Percentiles rank a stretch among this genome's conserved stretches.
These are phyloP conservation scores for Cladosporium velox DNA, from an alignment of 2,329 filamentous ascomycete genomes.

Conservation along the genomic window DNA sequence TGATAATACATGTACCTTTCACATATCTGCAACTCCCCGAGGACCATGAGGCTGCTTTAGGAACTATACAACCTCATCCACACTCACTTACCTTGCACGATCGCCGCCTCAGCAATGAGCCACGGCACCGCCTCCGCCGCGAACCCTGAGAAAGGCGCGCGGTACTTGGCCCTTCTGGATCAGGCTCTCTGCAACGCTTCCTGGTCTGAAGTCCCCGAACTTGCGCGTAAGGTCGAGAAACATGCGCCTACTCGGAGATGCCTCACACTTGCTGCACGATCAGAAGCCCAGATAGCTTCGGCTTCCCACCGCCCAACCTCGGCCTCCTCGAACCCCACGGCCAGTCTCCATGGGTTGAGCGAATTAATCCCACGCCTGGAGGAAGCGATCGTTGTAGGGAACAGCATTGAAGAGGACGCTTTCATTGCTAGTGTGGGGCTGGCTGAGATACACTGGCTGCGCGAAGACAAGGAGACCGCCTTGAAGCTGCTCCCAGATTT, in stretches of 20 bases:
- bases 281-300: constrained; percentile 50
- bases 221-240: constrained; percentile 90
- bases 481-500: constrained; percentile 49
- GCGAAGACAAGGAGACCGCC: constrained; percentile 61
- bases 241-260: constrained; percentile 64
- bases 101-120: constrained; percentile 30
- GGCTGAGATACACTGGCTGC: constrained; percentile 82
- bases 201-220: constrained; percentile 84
- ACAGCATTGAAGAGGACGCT: constrained; percentile 51
- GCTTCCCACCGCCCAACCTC: constrained; percentile 47
- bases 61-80: constrained; percentile 15
- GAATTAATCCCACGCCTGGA: constrained; percentile 45
- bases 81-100: constrained; percentile 12
- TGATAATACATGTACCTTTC: neutral
- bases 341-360: constrained; percentile 38
- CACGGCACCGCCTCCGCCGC: constrained; percentile 24
- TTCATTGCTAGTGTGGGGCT: constrained; percentile 81
- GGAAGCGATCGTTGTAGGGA: constrained; percentile 33
- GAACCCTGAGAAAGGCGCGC: constrained; percentile 65
- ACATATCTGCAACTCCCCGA: neutral
- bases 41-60: constrained; percentile 17
- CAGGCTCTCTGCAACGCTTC: constrained; percentile 82
- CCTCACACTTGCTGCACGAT: constrained; percentile 49
- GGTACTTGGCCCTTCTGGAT: constrained; percentile 82
- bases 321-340: constrained; percentile 37